Conservation (phyloP, 2,329 filamentous ascomycete species). For the Ophiostoma tasmaniense region DNA sequence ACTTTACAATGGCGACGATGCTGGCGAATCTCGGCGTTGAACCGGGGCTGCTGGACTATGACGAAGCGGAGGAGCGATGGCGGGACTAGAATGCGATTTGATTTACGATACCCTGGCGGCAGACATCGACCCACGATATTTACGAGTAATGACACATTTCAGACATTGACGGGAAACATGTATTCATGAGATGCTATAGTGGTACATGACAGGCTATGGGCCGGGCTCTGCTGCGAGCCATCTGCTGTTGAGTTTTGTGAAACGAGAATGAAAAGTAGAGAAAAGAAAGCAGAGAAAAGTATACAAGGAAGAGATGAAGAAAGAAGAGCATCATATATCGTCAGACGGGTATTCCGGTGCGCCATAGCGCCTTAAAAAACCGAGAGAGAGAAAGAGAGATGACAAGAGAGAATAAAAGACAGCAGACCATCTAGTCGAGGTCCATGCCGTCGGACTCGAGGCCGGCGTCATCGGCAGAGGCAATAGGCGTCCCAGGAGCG, state of each 20-base stretch:
- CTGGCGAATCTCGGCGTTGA: conserved; percentile 32
- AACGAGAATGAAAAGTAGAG: no score
- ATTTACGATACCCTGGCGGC: not conserved
- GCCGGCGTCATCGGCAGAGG: conserved; percentile 36
- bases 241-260: not conserved
- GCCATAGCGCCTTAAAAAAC: not conserved
- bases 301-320: not conserved
- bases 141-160: not conserved
- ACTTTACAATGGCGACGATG: conserved; percentile 34
- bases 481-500: not conserved
- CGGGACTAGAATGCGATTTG: conserved; percentile 16
- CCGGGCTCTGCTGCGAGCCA: not conserved
- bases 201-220: not conserved
- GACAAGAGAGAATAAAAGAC: not conserved
- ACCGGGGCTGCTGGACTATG: conserved; percentile 29
- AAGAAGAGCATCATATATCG: not conserved
- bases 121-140: not conserved
- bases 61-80: conserved; percentile 27
- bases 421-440: conserved; percentile 37
- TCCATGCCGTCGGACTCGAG: conserved; percentile 43
- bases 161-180: not conserved
- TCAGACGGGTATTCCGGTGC: not conserved
- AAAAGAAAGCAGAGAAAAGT: not conserved
- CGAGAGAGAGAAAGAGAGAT: not conserved
- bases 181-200: not conserved